Evolutionary conservation across 2,329 filamentous ascomycete genomes (phyloP).

Genomic region (Hypoxylon sp.): DNA sequence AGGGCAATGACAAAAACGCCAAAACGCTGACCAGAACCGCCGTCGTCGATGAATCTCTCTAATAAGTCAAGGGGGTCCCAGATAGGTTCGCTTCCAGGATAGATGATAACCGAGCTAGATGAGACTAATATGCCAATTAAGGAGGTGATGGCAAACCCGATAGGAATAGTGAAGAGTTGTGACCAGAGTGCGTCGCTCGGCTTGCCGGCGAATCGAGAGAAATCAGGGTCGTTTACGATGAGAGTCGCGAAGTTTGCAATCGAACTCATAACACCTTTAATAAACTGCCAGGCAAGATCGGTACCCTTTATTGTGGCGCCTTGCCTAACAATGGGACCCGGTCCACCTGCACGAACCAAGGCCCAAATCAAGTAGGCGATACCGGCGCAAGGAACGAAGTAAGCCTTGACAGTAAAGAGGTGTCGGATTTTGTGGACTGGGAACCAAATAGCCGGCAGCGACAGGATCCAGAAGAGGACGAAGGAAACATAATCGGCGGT

Average conservation of each 20-base stretch:
- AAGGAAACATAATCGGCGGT: conserved; percentile 85
- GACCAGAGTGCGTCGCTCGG: conserved; percentile 84
- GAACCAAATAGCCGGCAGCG: conserved; percentile 88
- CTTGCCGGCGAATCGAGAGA: conserved; percentile 84
- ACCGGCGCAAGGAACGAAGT: conserved; percentile 85
- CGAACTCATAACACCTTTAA: conserved; percentile 88
- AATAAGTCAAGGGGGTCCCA: conserved; percentile 82
- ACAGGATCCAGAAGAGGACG: conserved; percentile 87
- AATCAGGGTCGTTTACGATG: conserved; percentile 87
- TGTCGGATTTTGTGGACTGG: conserved; percentile 91
- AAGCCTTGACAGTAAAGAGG: conserved; percentile 91
- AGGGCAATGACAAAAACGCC: conserved; percentile 81
- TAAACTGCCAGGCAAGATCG: conserved; percentile 82
- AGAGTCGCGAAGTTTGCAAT: conserved; percentile 93
- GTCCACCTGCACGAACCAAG: conserved; percentile 82
- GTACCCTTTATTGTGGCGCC: conserved; percentile 74
- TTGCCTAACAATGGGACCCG: conserved; percentile 86
- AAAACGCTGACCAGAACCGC: conserved; percentile 77
- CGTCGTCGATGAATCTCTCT: conserved; percentile 77
- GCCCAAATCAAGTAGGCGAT: conserved; percentile 91
- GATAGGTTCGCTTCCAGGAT: conserved; percentile 71
- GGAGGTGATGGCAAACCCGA: conserved; percentile 82
- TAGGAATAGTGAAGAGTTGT: conserved; percentile 81
- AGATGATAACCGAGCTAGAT: conserved; percentile 79
- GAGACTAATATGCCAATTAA: conserved; percentile 88